Percentiles rank a stretch among this genome's conserved stretches.
These are phyloP conservation scores for Russula abietina DNA, from an alignment of 768 basidiomycete species.

Conservation along the genomic window DNA sequence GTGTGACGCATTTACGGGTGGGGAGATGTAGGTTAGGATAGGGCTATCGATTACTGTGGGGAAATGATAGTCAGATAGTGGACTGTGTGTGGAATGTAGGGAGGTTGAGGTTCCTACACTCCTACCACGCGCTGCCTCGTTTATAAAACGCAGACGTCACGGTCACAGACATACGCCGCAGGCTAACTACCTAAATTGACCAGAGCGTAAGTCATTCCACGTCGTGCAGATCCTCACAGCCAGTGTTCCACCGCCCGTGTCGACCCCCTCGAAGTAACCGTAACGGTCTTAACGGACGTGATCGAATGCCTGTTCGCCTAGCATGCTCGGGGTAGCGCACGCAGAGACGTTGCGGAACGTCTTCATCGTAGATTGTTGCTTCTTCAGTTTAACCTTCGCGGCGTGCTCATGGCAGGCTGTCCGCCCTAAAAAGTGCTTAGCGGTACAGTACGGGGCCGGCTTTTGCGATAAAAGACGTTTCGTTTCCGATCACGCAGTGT, in stretches of 20 bases:
- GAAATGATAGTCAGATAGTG: too few species aligned
- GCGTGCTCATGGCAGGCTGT: constrained; percentile 46
- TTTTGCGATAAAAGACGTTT: constrained; percentile 77
- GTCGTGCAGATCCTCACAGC: constrained; percentile 70
- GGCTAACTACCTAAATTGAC: too few species aligned
- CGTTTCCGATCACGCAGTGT: constrained; percentile 64
- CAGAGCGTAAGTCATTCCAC: too few species aligned
- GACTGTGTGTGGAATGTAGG: too few species aligned
- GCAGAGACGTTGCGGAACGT: constrained; percentile 31
- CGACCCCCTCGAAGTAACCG: constrained; percentile 76
- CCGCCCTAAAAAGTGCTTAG: constrained; percentile 43
- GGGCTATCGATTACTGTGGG: too few species aligned
- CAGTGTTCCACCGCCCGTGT: constrained; percentile 43
- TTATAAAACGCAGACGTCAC: too few species aligned
- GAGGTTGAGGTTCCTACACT: too few species aligned
- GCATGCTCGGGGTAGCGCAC: constrained; percentile 63
- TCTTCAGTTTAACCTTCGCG: constrained; percentile 96
- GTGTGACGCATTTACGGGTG: too few species aligned
- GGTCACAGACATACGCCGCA: too few species aligned
- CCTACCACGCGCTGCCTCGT: too few species aligned
- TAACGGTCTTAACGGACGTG: constrained; percentile 69
- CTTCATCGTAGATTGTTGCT: constrained; percentile 89
- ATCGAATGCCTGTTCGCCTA: constrained; percentile 46
- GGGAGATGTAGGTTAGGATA: too few species aligned
- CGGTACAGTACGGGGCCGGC: constrained; percentile 69